Evolutionary conservation across 1,284 basidiomycete species (phyloP).

Genomic region (Cutaneotrichosporon curvatum): DNA sequence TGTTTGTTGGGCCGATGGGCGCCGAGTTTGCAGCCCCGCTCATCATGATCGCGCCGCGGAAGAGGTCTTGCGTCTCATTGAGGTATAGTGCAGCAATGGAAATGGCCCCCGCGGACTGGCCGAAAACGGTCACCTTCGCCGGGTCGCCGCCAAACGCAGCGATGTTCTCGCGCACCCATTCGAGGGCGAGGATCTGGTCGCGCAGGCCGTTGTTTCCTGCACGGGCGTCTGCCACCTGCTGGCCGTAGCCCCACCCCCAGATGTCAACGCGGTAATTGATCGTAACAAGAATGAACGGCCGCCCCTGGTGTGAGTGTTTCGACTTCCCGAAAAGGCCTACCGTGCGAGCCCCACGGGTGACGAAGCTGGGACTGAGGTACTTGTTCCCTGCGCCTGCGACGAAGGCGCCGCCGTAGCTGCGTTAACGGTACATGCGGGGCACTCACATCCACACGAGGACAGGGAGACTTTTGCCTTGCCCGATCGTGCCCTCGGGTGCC

Average conservation of each 20-base stretch:
- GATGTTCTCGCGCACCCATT: slow-evolving; percentile 51
- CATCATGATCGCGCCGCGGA: slow-evolving; percentile 45
- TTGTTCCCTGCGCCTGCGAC: slow-evolving; percentile 14
- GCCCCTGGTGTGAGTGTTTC: slow-evolving; percentile 16
- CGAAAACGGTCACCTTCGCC: slow-evolving; percentile 43
- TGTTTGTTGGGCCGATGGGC: slow-evolving; percentile 23
- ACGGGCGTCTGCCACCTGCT: slow-evolving; percentile 30
- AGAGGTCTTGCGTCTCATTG: slow-evolving; percentile 28
- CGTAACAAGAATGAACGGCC: slow-evolving; percentile 45
- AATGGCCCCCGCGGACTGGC: slow-evolving; percentile 45
- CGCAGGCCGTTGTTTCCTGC: slow-evolving; percentile 42
- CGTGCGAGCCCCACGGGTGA: slow-evolving; percentile 8
- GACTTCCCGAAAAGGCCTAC: slow-evolving; percentile 2
- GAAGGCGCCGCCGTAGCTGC: slow-evolving; percentile 41
- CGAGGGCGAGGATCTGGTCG: slow-evolving; percentile 48
- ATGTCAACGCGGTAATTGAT: slow-evolving; percentile 49
- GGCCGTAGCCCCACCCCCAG: slow-evolving; percentile 45
- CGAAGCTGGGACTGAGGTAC: slow-evolving; percentile 23
- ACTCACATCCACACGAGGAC: slow-evolving; percentile 33
- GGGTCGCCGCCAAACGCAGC: slow-evolving; percentile 50
- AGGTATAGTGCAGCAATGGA: slow-evolving; percentile 33
- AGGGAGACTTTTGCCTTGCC: slow-evolving; percentile 26
- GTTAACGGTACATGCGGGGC: background rate
- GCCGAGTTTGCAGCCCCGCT: slow-evolving; percentile 38
- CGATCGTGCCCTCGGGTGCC: slow-evolving; percentile 20